phyloP scores from a whole-genome alignment of 169 alveolate species.

The Eimeria mitis region DNA sequence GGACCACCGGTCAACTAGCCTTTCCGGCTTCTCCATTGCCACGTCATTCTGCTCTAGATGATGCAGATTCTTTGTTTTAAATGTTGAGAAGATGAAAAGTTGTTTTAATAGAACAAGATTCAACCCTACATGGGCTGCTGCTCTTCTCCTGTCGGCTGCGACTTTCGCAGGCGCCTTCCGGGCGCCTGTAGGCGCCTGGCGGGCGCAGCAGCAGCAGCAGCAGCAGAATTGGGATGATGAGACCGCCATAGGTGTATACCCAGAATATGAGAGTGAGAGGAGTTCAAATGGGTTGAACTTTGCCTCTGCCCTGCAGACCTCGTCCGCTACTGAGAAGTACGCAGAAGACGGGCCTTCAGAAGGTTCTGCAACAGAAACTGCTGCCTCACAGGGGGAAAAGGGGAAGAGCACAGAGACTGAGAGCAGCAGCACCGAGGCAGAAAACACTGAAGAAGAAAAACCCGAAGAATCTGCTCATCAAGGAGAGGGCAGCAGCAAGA shows the following conservation, averaged over 20 bases:
- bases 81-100: neutral
- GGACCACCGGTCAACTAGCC: neutral
- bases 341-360: neutral
- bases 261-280: neutral
- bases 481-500: neutral
- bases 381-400: neutral
- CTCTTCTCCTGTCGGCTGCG: constrained; percentile 17
- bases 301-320: neutral
- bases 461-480: neutral
- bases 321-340: neutral
- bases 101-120: neutral
- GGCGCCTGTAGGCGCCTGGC: constrained; percentile 6
- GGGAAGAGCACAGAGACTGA: neutral
- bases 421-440: neutral
- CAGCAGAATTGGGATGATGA: neutral
- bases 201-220: constrained; percentile 17
- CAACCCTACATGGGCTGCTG: neutral
- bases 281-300: neutral
- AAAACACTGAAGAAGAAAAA: neutral
- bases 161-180: neutral
- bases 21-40: neutral
- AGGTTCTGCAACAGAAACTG: neutral
- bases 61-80: neutral
- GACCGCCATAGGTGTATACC: neutral
- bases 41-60: neutral